phyloP scores from a whole-genome alignment of 2,329 filamentous ascomycete genomes.

The Sordariomycetes sp. region DNA sequence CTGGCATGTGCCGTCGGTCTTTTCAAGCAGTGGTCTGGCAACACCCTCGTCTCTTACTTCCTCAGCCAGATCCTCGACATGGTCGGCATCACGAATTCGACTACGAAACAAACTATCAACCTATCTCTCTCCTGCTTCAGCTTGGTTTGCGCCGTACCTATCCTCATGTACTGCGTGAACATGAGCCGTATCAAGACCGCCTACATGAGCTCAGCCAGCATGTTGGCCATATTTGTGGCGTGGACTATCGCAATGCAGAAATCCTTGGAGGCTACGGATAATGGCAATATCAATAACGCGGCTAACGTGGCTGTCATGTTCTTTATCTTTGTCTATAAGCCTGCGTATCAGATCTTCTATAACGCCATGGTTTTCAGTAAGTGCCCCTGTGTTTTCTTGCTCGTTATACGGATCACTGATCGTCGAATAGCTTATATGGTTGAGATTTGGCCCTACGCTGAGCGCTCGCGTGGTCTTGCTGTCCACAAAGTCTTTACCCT shows the following conservation, averaged over 20 bases:
- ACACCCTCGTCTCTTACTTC: constrained; percentile 15
- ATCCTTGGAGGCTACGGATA: constrained; percentile 16
- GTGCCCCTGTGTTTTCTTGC: constrained; percentile 8
- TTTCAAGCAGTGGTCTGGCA: constrained; percentile 21
- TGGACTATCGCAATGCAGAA: constrained; percentile 39
- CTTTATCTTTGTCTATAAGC: constrained; percentile 52
- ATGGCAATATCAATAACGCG: constrained; percentile 14
- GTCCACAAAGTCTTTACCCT: constrained; percentile 36
- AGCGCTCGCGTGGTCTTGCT: constrained; percentile 44
- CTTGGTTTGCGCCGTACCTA: constrained; percentile 35
- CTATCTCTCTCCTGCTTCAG: constrained; percentile 33
- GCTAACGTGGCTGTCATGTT: constrained; percentile 35
- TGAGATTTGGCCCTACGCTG: constrained; percentile 49
- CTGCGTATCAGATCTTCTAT: constrained; percentile 56
- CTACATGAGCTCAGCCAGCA: constrained; percentile 31
- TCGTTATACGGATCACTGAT: too few relatives aligned
- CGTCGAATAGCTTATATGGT: constrained; percentile 42
- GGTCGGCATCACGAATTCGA: constrained; percentile 27
- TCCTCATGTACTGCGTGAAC: constrained; percentile 27
- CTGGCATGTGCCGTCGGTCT: constrained; percentile 43
- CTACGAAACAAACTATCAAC: constrained; percentile 31
- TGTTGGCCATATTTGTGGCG: constrained; percentile 37
- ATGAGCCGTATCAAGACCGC: too few relatives aligned
- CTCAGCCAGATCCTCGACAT: constrained; percentile 30
- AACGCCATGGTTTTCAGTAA: constrained; percentile 56